Percentiles rank a stretch among this genome's conserved stretches.
Evolutionary conservation across 768 basidiomycete genomes (phyloP).

Genomic region (Rhizopogon roseolus): DNA sequence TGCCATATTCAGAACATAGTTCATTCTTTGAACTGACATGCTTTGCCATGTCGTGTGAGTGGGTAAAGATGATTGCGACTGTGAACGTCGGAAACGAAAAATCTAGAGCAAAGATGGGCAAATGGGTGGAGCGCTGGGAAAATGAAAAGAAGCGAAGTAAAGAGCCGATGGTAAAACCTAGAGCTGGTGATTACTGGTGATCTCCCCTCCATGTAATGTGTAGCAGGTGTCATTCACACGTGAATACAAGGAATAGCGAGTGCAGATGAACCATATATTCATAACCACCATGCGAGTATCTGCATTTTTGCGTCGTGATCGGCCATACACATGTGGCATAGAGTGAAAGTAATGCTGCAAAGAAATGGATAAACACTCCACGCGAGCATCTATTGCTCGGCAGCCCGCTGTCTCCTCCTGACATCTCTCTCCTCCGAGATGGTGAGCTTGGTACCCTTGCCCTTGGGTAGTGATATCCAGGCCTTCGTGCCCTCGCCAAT

Average conservation of each 20-base stretch:
- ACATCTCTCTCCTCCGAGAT: slow-evolving; percentile 96
- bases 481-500: slow-evolving; percentile 95
- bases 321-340: slow-evolving; percentile 13
- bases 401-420: slow-evolving; percentile 74
- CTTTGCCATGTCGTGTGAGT: slow-evolving; percentile 86
- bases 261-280: slow-evolving; percentile 6
- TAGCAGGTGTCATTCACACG: background rate
- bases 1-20: slow-evolving; percentile 94
- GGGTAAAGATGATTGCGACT: slow-evolving; percentile 90
- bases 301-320: slow-evolving; percentile 16
- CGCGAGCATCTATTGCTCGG: slow-evolving; percentile 52
- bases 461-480: slow-evolving; percentile 95
- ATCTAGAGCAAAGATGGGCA: slow-evolving; percentile 79
- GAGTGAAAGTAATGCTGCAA: slow-evolving; percentile 5
- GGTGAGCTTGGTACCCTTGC: slow-evolving; percentile 96
- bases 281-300: slow-evolving; percentile 11
- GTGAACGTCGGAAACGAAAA: slow-evolving; percentile 78
- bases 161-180: slow-evolving; percentile 29
- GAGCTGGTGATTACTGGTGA: slow-evolving; percentile 46
- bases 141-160: slow-evolving; percentile 62
- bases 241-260: background rate
- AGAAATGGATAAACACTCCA: slow-evolving; percentile 1
- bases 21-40: slow-evolving; percentile 95
- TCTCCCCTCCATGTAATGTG: background rate
- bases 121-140: slow-evolving; percentile 90